A percentile compares a stretch with the other conserved stretches of the same genome.
These are phyloP conservation scores for Luvunga scandens DNA, from an alignment of 345 rosid species.

Conservation along the genomic window DNA sequence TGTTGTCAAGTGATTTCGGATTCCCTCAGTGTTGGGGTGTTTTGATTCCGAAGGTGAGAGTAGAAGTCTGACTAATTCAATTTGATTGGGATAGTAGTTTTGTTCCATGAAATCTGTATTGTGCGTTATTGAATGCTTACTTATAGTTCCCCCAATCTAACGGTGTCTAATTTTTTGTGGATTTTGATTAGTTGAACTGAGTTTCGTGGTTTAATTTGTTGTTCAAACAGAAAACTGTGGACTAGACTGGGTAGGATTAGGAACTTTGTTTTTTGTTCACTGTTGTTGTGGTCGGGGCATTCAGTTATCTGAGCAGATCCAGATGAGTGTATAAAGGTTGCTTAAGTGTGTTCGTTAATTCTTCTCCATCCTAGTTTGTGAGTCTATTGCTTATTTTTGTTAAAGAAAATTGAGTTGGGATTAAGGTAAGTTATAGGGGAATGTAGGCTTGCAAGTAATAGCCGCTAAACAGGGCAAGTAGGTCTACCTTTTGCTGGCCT, in stretches of 20 bases:
- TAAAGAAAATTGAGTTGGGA: not conserved
- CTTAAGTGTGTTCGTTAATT: not conserved
- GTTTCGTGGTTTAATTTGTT: not conserved
- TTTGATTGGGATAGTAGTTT: not conserved
- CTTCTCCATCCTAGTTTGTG: not conserved
- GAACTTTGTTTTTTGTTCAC: not conserved
- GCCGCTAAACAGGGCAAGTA: not conserved
- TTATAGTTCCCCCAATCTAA: not conserved
- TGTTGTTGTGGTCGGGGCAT: not conserved
- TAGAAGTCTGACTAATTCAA: not conserved
- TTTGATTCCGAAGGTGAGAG: not conserved
- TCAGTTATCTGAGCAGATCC: not conserved
- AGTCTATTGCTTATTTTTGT: not conserved
- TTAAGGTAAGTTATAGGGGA: not conserved
- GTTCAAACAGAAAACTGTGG: not conserved
- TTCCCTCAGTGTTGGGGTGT: not conserved
- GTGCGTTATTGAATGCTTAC: not conserved
- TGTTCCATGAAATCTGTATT: not conserved
- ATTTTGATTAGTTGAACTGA: not conserved
- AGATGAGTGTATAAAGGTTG: not conserved
- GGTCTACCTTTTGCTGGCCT: not conserved
- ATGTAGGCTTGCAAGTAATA: not conserved
- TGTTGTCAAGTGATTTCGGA: accelerated
- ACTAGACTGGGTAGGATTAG: not conserved
- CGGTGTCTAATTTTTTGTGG: too few species aligned